Evolutionary conservation across 2,329 filamentous ascomycete species (phyloP).

Genomic region (Fusarium concolor): DNA sequence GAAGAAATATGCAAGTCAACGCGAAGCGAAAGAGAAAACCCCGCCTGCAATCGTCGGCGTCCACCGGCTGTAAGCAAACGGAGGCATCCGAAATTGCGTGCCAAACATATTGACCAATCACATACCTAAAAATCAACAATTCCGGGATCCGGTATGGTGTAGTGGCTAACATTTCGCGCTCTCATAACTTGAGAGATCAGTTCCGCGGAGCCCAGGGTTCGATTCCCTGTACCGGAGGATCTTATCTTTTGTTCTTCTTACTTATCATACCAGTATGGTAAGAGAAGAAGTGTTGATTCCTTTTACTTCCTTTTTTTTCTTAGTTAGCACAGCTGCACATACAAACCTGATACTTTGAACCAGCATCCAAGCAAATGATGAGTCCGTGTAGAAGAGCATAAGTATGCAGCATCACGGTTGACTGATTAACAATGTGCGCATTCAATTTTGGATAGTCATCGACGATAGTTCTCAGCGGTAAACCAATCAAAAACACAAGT

Average conservation of each 20-base stretch:
- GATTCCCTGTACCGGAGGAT: slow-evolving; percentile 46
- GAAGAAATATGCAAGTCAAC: background rate
- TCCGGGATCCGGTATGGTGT: slow-evolving; percentile 48
- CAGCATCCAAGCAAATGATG: no score
- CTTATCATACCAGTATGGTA: no score
- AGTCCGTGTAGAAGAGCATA: no score
- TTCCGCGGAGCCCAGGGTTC: slow-evolving; percentile 46
- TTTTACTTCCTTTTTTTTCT: no score
- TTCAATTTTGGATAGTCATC: no score
- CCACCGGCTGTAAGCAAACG: background rate
- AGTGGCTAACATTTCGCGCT: slow-evolving; percentile 52
- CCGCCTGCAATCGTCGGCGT: slow-evolving; percentile 17
- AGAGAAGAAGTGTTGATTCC: no score
- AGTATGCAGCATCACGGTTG: no score
- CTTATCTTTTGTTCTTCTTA: background rate
- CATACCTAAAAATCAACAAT: fast-evolving
- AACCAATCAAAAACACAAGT: no score
- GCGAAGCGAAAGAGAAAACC: background rate
- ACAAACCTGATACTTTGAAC: no score
- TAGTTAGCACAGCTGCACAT: no score
- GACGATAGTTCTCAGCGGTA: no score
- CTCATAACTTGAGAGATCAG: slow-evolving; percentile 45
- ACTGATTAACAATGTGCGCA: no score
- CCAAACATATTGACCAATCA: background rate
- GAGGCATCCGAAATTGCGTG: fast-evolving